Percentiles rank a stretch among this genome's conserved stretches.
Conservation (phyloP, 2,329 filamentous ascomycete species). For the Exserohilum turcica region DNA sequence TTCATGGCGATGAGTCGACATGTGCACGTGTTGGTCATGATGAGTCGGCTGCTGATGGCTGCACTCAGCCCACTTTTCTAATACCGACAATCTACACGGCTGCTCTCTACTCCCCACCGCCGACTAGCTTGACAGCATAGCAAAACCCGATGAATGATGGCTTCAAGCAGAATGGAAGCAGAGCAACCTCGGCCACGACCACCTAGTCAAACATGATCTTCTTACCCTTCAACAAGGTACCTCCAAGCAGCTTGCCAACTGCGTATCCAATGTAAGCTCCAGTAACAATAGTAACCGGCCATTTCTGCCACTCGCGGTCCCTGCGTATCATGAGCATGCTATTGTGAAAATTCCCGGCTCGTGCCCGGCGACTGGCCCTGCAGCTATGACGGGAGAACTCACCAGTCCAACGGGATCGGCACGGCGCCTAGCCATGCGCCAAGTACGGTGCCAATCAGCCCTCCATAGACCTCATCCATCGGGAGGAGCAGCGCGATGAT, state of each 20-base stretch:
- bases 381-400: slow-evolving; percentile 24
- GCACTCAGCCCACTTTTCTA: background rate
- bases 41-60: background rate
- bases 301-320: slow-evolving; percentile 98
- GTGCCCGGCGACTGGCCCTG: background rate
- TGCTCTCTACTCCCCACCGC: background rate
- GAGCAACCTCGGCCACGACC: background rate
- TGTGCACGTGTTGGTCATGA: too few relatives aligned
- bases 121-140: background rate
- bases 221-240: slow-evolving; percentile 55
- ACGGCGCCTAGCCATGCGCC: slow-evolving; percentile 94
- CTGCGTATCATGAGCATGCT: slow-evolving; percentile 38
- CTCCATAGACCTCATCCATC: slow-evolving; percentile 84
- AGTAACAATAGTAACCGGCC: slow-evolving; percentile 88
- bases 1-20: background rate
- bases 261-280: slow-evolving; percentile 82
- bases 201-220: slow-evolving; percentile 51
- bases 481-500: slow-evolving; percentile 72
- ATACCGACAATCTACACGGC: background rate
- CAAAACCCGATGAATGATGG: background rate
- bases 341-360: background rate
- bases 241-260: slow-evolving; percentile 67
- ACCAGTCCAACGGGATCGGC: slow-evolving; percentile 95
- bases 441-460: slow-evolving; percentile 73
- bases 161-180: background rate